Base-by-base conservation (phyloP, 768 basidiomycete species). In the Leccinellum rugosiceps region DNA sequence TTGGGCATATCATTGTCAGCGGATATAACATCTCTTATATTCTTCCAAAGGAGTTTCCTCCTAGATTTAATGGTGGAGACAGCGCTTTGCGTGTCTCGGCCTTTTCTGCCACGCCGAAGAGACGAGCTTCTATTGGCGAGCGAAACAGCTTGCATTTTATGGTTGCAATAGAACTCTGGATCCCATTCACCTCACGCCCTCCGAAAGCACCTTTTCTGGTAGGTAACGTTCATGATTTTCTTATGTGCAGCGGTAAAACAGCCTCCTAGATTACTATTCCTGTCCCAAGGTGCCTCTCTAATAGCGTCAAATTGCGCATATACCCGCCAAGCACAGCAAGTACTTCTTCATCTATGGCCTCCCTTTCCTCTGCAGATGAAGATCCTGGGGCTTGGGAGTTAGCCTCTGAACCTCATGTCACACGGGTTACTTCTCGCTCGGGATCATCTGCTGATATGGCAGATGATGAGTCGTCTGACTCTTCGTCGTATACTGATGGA, bases 381-480 rank as follows among this genome's bases (percentile, higher is more conserved):
- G 88, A 90, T 50, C 75, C 74, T 8, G 77, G 77, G 30, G 70
- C 83, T 44, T 92, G 90, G 90, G 88, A 89, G 59, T 76, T 92
- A 35, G 83, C 86, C 1, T 84, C 86, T 1, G 90, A 92, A 44
- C 90, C 90, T 10, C 82, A 81, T 69, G 88, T 92, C 56, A 82
- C 87, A 10, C 83, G 87, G 32, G 76, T 68, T 28, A 57, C 76
- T 6, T 78, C 82, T 13, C 81, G 86, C 32, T 72, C 82, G 1
- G 78, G 78, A 51, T 86, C 87, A 6, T 85, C 85, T 63, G 84
- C 78, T 43, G 80, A 87, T 64, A 84, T 90, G 65, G 90, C 90
- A 0, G 90, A 92, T 61, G 90, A 91, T 62, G 90, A 92, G 65
- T 87, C 88, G 3, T 88, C 87, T 41, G 90, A 91, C 66, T 86